Evolutionary conservation across 2,329 filamentous ascomycete genomes (phyloP).

Genomic region (Colletotrichum orbiculare): DNA sequence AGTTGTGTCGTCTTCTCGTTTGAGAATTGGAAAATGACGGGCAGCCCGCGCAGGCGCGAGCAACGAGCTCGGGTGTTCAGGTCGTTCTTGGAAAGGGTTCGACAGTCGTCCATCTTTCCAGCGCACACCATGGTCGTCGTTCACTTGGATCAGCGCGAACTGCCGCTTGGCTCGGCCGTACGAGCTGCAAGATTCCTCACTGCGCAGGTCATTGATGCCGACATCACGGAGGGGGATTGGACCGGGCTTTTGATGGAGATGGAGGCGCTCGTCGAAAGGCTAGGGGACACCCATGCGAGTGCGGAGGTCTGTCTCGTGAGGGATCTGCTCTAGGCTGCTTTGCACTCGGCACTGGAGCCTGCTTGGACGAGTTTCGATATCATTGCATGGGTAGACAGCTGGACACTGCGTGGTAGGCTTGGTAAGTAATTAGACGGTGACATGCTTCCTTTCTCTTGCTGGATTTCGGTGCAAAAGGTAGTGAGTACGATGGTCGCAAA

Average conservation of each 20-base stretch:
- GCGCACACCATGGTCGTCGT: background rate
- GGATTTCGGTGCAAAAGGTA: no score
- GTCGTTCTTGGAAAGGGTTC: background rate
- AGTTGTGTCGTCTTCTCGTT: conserved; percentile 7
- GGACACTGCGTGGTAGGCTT: no score
- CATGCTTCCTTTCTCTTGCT: no score
- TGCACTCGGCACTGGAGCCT: no score
- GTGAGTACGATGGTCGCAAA: no score
- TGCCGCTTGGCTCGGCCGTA: background rate
- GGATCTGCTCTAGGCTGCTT: no score
- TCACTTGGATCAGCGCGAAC: background rate
- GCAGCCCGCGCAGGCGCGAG: background rate
- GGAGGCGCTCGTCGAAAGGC: conserved; percentile 4
- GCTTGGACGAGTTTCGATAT: no score
- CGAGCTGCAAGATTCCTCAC: background rate
- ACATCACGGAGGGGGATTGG: background rate
- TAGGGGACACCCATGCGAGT: background rate
- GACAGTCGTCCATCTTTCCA: background rate
- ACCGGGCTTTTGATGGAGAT: conserved; percentile 9
- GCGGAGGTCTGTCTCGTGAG: no score
- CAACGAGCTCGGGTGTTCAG: background rate
- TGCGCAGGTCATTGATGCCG: background rate
- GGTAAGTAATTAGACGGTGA: no score
- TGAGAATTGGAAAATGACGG: background rate
- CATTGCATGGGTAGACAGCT: no score